Evolutionary conservation across 345 rosid species (phyloP).

Genomic region (Aquilaria sinensis): DNA sequence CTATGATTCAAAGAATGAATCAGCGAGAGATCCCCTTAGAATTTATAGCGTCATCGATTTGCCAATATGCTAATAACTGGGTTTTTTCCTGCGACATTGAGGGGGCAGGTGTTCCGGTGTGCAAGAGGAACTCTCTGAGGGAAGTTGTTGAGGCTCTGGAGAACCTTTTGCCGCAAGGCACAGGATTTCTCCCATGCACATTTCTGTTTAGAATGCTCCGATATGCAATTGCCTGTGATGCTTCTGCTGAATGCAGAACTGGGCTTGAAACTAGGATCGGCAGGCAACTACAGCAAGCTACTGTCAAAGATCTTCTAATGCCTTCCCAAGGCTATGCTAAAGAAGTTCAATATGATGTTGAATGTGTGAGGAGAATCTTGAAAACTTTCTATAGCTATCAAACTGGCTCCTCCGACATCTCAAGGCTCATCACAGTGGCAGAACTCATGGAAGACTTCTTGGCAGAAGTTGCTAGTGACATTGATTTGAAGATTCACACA

Average conservation of each 20-base stretch:
- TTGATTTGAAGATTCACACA: conserved; percentile 38
- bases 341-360: conserved; percentile 47
- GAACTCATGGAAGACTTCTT: conserved; percentile 63
- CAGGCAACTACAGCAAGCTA: conserved; percentile 63
- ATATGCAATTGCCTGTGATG: conserved; percentile 40
- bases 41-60: conserved; percentile 49
- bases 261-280: conserved; percentile 74
- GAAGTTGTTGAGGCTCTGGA: conserved; percentile 62
- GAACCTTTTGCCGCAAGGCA: conserved; percentile 48
- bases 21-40: conserved; percentile 29
- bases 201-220: conserved; percentile 52
- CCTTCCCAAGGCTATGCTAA: conserved; percentile 43
- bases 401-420: conserved; percentile 23
- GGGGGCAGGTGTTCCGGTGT: conserved; percentile 24
- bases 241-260: conserved; percentile 43
- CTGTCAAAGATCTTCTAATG: conserved; percentile 47
- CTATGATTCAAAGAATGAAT: conserved; percentile 29
- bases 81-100: conserved; percentile 20
- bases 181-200: conserved; percentile 48
- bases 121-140: conserved; percentile 33
- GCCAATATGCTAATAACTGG: conserved; percentile 44
- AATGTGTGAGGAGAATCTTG: conserved; percentile 52
- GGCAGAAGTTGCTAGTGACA: conserved; percentile 48
- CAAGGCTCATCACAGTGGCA: conserved; percentile 39
- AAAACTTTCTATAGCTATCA: conserved; percentile 34